A percentile compares a stretch with the other conserved stretches of the same genome.
Conservation (phyloP, 148 eudicot genomes). For the Vaccinium corymbosum region DNA sequence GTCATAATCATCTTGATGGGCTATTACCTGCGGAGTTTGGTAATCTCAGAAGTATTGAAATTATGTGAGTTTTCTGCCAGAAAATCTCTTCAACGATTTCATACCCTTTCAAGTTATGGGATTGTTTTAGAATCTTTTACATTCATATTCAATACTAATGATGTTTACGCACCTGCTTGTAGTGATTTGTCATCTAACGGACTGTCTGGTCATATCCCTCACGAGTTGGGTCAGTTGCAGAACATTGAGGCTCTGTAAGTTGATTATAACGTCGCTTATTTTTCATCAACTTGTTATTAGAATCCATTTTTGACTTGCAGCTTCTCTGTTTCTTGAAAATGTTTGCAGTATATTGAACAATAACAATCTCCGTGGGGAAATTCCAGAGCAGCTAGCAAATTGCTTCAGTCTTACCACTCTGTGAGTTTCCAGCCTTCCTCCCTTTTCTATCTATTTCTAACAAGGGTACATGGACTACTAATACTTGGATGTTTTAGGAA, state of each 20-base stretch:
- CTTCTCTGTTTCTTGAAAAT: neutral
- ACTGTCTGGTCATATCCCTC: slow-evolving; percentile 46
- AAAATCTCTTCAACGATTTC: neutral
- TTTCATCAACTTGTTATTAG: neutral
- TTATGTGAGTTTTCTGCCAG: slow-evolving; percentile 35
- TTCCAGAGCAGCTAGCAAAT: slow-evolving; percentile 53
- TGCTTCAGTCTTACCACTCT: slow-evolving; percentile 55
- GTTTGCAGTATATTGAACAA: slow-evolving; percentile 48
- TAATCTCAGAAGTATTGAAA: slow-evolving; percentile 49
- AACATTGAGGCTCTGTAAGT: slow-evolving; percentile 52
- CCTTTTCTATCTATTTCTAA: neutral
- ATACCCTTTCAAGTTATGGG: neutral
- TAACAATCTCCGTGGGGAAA: slow-evolving; percentile 47
- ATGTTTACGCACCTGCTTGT: neutral
- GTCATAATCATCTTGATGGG: slow-evolving; percentile 47
- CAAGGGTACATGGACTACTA: neutral
- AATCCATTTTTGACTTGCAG: neutral
- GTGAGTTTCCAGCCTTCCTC: slow-evolving; percentile 31
- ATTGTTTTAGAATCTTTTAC: neutral
- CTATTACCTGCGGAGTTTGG: slow-evolving; percentile 53
- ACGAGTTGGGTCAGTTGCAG: slow-evolving; percentile 61
- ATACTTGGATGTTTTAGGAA: slow-evolving; percentile 39
- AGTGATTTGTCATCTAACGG: slow-evolving; percentile 61
- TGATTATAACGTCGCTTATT: neutral
- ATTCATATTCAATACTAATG: neutral